These are phyloP conservation scores for Beauveria caledonica DNA, from an alignment of 2,329 filamentous ascomycete genomes.

Conservation along the genomic window DNA sequence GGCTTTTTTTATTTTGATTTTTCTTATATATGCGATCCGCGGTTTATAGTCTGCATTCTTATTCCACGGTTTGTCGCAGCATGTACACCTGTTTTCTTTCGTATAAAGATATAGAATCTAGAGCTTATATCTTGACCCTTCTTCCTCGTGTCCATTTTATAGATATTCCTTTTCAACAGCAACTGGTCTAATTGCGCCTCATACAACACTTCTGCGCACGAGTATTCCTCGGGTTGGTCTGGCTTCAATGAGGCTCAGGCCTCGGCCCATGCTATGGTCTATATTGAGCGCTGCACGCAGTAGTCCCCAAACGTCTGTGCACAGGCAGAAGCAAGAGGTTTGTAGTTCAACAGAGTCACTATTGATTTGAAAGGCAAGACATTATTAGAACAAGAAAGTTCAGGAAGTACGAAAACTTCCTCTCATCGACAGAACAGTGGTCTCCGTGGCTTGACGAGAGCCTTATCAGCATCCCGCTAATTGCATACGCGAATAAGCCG, in stretches of 20 bases:
- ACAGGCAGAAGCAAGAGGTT: no score
- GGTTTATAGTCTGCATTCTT: neutral
- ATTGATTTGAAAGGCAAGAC: no score
- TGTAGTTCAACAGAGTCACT: no score
- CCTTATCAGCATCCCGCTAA: neutral
- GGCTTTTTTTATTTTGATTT: neutral
- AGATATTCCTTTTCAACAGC: neutral
- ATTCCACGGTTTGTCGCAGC: neutral
- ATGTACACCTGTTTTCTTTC: neutral
- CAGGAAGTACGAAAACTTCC: neutral
- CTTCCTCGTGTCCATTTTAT: neutral
- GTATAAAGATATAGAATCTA: neutral
- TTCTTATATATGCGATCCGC: neutral
- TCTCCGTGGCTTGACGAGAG: neutral
- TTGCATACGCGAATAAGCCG: conserved; percentile 1
- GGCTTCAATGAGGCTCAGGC: no score
- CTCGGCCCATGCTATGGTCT: no score
- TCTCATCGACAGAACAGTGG: neutral
- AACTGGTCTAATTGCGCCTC: neutral
- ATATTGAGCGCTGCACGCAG: no score
- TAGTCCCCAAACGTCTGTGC: no score
- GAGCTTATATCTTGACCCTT: neutral
- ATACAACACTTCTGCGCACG: no score
- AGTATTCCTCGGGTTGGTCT: no score
- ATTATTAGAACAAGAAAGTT: neutral